These are phyloP conservation scores for Paracorniculantispora psalliotae DNA, from an alignment of 2,329 filamentous ascomycete species.

Conservation along the genomic window DNA sequence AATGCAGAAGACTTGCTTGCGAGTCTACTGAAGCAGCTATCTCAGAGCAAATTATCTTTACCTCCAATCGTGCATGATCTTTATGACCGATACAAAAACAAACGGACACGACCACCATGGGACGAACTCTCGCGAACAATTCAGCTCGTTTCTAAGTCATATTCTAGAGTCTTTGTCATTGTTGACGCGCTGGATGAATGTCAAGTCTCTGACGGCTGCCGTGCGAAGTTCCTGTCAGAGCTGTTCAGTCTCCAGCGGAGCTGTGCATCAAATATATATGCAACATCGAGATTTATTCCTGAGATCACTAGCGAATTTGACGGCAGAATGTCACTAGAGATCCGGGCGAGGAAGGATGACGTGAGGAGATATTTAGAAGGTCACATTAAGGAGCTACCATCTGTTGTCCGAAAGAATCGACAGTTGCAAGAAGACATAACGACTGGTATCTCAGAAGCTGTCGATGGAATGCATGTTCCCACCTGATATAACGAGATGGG, in stretches of 20 bases:
- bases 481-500: no score
- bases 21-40: not conserved
- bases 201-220: not conserved
- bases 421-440: slow-evolving; percentile 14
- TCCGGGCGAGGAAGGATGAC: slow-evolving; percentile 15
- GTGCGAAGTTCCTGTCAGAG: not conserved
- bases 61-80: not conserved
- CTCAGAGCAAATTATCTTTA: not conserved
- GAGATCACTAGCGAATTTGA: slow-evolving; percentile 12
- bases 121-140: not conserved
- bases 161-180: not conserved
- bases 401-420: not conserved
- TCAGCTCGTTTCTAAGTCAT: not conserved
- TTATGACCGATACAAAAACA: not conserved
- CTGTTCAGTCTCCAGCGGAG: not conserved
- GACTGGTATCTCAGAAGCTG: not conserved
- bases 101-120: not conserved
- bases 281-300: slow-evolving; percentile 17
- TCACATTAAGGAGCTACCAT: not conserved
- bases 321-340: not conserved
- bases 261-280: slow-evolving; percentile 10
- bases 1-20: not conserved
- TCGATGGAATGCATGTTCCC: not conserved
- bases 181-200: not conserved
- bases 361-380: slow-evolving; percentile 14